These are phyloP conservation scores for Cyclocybe cylindracea DNA, from an alignment of 768 basidiomycete genomes.

Conservation along the genomic window DNA sequence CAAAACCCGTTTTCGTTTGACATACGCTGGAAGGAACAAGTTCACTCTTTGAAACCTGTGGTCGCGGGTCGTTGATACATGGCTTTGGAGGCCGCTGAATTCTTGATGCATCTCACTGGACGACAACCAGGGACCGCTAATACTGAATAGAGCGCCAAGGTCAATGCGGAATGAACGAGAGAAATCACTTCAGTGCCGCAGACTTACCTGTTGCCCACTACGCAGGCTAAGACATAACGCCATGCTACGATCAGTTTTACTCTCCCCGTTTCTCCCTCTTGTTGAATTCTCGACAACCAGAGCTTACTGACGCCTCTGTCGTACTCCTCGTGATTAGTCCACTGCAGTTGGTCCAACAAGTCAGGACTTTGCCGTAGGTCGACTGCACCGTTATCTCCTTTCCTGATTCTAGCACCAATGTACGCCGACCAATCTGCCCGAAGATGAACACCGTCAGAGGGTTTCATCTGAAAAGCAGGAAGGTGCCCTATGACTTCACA, in stretches of 20 bases:
- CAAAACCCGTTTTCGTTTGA: constrained; percentile 1
- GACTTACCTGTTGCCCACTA: constrained; percentile 68
- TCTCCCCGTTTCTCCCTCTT: constrained; percentile 41
- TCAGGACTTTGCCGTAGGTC: constrained; percentile 10
- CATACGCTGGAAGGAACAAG: constrained; percentile 68
- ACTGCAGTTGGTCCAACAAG: constrained; percentile 49
- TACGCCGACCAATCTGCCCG: constrained; percentile 72
- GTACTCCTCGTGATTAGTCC: constrained; percentile 76
- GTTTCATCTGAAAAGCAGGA: neutral
- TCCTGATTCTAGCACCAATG: constrained; percentile 30
- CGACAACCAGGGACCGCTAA: constrained; percentile 73
- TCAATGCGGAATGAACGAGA: constrained; percentile 4
- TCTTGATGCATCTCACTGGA: constrained; percentile 72
- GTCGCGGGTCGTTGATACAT: neutral
- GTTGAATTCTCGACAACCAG: constrained; percentile 53
- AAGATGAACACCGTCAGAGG: constrained; percentile 14
- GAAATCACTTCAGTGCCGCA: neutral
- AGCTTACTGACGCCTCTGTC: constrained; percentile 63
- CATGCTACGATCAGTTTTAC: constrained; percentile 53
- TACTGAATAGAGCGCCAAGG: constrained; percentile 32
- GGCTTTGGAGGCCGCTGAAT: constrained; percentile 49
- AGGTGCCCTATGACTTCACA: constrained; percentile 68
- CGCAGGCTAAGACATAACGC: constrained; percentile 67
- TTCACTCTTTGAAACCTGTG: constrained; percentile 35
- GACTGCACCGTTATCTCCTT: neutral